Percentiles rank a stretch among this genome's conserved stretches.
Evolutionary conservation across 148 eudicot species (phyloP).

Genomic region (Vaccinium myrtillus): DNA sequence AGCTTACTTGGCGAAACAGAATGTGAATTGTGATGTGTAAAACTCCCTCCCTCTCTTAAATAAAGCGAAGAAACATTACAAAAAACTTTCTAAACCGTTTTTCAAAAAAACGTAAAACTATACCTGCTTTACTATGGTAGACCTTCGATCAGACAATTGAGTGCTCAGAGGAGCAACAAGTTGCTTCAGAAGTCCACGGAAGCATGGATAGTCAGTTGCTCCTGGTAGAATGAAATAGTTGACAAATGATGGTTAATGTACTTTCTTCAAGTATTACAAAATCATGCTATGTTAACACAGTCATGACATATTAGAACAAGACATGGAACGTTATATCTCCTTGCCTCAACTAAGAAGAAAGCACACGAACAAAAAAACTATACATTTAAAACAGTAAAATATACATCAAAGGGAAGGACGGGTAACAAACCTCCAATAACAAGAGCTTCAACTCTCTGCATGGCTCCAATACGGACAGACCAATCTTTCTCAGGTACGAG

Average conservation of each 20-base stretch:
- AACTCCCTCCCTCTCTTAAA: neutral
- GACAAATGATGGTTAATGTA: neutral
- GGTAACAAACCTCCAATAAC: conserved; percentile 76
- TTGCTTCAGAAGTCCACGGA: conserved; percentile 80
- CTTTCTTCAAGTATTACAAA: neutral
- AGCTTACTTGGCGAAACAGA: no score
- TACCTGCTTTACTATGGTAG: conserved; percentile 91
- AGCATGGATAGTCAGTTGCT: conserved; percentile 77
- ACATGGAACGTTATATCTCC: neutral
- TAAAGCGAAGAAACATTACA: neutral
- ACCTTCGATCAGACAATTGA: conserved; percentile 79
- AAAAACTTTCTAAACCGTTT: neutral
- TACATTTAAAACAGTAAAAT: neutral
- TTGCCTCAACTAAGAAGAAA: neutral
- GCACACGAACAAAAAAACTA: neutral
- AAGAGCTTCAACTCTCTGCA: conserved; percentile 93
- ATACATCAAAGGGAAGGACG: neutral
- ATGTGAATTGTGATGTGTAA: no score
- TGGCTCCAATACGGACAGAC: conserved; percentile 93
- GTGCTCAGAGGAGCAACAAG: conserved; percentile 78
- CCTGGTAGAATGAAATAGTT: conserved; percentile 42
- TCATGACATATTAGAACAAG: neutral
- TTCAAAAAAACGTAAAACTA: no score
- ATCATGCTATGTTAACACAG: neutral
- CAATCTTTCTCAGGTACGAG: conserved; percentile 98